Conservation (phyloP, 176 grass and related monocot species). For the Eragrostis nindensis region DNA sequence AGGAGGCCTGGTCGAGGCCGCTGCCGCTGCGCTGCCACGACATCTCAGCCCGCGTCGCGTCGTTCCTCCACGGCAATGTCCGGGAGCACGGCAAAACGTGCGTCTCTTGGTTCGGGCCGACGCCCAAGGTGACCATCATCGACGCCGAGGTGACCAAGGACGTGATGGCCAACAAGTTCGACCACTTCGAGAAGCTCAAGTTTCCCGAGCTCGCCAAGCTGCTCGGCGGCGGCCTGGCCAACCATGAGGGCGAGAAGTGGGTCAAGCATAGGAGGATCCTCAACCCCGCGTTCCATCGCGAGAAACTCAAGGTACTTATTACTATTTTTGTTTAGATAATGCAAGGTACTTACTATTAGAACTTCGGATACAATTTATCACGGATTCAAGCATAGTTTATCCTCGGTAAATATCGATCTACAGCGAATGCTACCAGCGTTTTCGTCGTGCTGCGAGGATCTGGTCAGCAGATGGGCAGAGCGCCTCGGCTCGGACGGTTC, state of each 20-base stretch:
- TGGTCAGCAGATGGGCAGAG: constrained; percentile 17
- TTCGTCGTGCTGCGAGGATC: constrained; percentile 24
- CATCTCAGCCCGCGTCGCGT: constrained; percentile 41
- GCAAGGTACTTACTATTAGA: not conserved
- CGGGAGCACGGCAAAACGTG: constrained; percentile 46
- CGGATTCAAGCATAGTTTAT: not conserved
- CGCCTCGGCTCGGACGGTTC: not conserved
- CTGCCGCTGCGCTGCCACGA: constrained; percentile 49
- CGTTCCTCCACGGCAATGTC: constrained; percentile 42
- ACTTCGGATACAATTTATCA: no score
- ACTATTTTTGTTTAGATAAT: no score
- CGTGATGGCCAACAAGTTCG: constrained; percentile 49
- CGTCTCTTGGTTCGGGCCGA: constrained; percentile 54
- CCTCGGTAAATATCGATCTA: not conserved
- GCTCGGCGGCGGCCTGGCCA: not conserved
- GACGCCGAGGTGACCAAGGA: constrained; percentile 34
- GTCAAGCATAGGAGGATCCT: not conserved
- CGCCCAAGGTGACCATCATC: constrained; percentile 40
- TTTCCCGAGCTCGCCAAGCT: not conserved
- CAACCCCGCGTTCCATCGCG: not conserved
- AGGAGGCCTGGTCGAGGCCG: constrained; percentile 37
- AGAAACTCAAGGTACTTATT: not conserved
- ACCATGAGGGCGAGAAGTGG: not conserved
- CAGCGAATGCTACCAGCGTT: not conserved
- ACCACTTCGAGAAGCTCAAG: constrained; percentile 47